These are phyloP conservation scores for Yarrowia keelungensis DNA, from an alignment of 805 yeast species.

Conservation along the genomic window DNA sequence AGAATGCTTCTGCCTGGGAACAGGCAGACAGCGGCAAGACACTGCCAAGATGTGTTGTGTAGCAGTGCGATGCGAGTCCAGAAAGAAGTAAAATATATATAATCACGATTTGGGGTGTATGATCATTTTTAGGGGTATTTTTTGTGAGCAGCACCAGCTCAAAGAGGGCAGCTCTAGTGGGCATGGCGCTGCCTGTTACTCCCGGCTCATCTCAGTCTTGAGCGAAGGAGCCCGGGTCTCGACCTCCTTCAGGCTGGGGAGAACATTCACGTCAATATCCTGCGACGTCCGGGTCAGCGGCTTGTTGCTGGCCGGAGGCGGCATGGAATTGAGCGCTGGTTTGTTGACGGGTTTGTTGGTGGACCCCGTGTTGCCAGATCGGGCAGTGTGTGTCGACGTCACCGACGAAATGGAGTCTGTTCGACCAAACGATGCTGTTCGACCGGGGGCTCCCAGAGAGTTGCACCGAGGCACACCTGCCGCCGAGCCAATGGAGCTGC, in stretches of 20 bases:
- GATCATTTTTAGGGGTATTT: not conserved
- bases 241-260: constrained; percentile 36
- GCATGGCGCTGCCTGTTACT: constrained; percentile 5
- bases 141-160: not conserved
- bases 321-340: constrained; percentile 25
- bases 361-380: constrained; percentile 10
- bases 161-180: not conserved
- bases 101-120: constrained; percentile 14
- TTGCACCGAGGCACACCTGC: constrained; percentile 35
- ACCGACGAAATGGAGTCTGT: constrained; percentile 35
- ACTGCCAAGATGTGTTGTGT: constrained; percentile 7
- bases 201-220: constrained; percentile 28
- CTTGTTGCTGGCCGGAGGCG: constrained; percentile 37
- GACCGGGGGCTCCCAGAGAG: constrained; percentile 37
- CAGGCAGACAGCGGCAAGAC: constrained; percentile 1
- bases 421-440: constrained; percentile 29
- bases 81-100: constrained; percentile 29
- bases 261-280: constrained; percentile 32
- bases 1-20: constrained; percentile 9
- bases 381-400: constrained; percentile 26
- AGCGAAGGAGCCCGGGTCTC: constrained; percentile 26
- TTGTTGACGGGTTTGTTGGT: constrained; percentile 4
- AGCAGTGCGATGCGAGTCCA: constrained; percentile 20
- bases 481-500: constrained; percentile 35
- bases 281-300: constrained; percentile 37